These are phyloP conservation scores for Blepharisma japonicum DNA, from an alignment of 73 alveolate genomes.

Conservation along the genomic window DNA sequence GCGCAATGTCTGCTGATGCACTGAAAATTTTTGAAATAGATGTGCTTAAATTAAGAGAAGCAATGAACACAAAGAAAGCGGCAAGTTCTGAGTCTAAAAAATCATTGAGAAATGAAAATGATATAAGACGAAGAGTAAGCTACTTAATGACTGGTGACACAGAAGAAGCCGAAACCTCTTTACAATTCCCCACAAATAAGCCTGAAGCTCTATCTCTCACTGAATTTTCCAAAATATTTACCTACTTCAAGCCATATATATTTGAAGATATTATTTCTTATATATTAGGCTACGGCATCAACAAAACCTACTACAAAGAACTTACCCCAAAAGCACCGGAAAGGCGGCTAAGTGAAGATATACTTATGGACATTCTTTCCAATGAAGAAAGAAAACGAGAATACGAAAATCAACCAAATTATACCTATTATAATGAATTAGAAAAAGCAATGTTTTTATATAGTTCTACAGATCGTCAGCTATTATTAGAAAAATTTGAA, in stretches of 20 bases:
- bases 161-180: background rate
- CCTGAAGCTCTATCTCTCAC: slow-evolving; percentile 25
- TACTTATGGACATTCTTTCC: background rate
- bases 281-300: background rate
- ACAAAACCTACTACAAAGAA: background rate
- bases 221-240: slow-evolving; percentile 2
- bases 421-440: background rate
- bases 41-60: background rate
- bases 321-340: background rate
- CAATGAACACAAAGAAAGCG: background rate
- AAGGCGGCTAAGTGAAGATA: slow-evolving; percentile 4
- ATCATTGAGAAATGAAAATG: background rate
- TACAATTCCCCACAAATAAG: background rate
- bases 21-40: background rate
- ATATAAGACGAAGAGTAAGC: background rate
- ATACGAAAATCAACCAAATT: background rate
- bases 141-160: background rate
- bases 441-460: background rate
- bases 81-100: background rate
- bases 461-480: background rate
- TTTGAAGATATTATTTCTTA: background rate
- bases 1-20: background rate
- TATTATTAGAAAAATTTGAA: background rate
- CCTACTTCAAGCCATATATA: background rate
- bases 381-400: background rate